Base-by-base conservation (phyloP, 164 flowering plant species). In the Liquidambar formosana region DNA sequence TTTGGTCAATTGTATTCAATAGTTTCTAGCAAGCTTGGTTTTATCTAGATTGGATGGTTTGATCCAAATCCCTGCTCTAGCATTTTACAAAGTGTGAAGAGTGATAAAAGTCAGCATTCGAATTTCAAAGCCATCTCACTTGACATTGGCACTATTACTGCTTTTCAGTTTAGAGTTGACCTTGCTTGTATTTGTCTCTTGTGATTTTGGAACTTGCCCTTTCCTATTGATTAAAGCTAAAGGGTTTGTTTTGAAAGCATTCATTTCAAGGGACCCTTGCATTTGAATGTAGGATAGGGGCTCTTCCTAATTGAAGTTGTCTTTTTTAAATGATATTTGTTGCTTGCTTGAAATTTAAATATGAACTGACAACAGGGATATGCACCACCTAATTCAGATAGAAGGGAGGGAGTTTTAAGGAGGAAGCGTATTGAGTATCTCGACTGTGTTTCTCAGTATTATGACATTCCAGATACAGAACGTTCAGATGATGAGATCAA, bases 331-430 rank as follows among this genome's bases (percentile, higher is more conserved):
- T 13, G 41, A 28, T 27, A 65, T 28, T 67, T 71, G 38, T 73
- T 81, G 67, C 74, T 72, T 80, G 71, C 69, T 76, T 74, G 71
- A 77, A 84, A 60, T 84, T 88, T 84, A 74, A 86, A 79, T 53
- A 84, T 84, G 84, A 84, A 88, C 93, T 91, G 94, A 95, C 96
- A 76, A 90, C 98, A 95, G 99, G 99, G 98, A 82, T 95, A 93
- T 93, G 98, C 97, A 93, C 91, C 99, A 82, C 88, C 98, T 90
- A 93, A 90, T 93, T 93, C 97, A 89, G 99, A 95, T 88, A 90
- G 98, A 93, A 90, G 96, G 95, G 97, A 89, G 79, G 93, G 85
- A 52, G 93, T 93, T 75, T 70, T 95, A 75, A 85, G 82, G 75
- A 91, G 99, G 76, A 95, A 93, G 78, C 93, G 96, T 43, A 76